A percentile compares a stretch with the other conserved stretches of the same genome.
These are phyloP conservation scores for Globisporangium spiculum DNA, from an alignment of 352 stramenopile species.

Conservation along the genomic window DNA sequence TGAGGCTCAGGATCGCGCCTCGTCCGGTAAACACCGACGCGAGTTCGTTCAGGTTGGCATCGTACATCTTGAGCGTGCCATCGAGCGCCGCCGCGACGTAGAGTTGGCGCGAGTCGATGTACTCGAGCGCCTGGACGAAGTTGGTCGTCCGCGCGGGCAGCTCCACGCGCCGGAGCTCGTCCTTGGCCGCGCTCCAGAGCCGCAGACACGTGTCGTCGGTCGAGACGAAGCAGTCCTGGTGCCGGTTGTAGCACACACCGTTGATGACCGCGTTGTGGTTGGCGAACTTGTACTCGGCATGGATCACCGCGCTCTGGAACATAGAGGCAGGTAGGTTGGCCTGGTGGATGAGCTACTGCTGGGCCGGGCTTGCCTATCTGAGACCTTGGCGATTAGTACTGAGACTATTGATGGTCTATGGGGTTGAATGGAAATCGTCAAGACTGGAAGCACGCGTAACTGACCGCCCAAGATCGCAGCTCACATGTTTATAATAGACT, in stretches of 20 bases:
- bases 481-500: conserved; percentile 1
- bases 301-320: conserved; percentile 73
- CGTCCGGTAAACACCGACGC: conserved; percentile 45
- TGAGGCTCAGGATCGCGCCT: conserved; percentile 48
- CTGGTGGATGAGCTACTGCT: background rate
- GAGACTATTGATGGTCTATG: background rate
- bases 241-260: conserved; percentile 63
- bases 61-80: conserved; percentile 60
- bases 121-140: conserved; percentile 64
- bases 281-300: conserved; percentile 49
- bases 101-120: conserved; percentile 52
- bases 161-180: conserved; percentile 45
- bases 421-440: background rate
- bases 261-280: conserved; percentile 61
- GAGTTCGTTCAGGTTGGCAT: conserved; percentile 55
- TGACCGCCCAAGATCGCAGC: background rate
- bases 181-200: conserved; percentile 35
- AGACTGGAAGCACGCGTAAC: background rate
- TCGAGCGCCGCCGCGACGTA: conserved; percentile 67
- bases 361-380: background rate
- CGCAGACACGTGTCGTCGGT: conserved; percentile 43
- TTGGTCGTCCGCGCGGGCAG: conserved; percentile 48
- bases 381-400: background rate
- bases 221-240: conserved; percentile 66
- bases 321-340: conserved; percentile 21